Evolutionary conservation across 2,329 filamentous ascomycete genomes (phyloP).

Genomic region (Epichloe uncinata): DNA sequence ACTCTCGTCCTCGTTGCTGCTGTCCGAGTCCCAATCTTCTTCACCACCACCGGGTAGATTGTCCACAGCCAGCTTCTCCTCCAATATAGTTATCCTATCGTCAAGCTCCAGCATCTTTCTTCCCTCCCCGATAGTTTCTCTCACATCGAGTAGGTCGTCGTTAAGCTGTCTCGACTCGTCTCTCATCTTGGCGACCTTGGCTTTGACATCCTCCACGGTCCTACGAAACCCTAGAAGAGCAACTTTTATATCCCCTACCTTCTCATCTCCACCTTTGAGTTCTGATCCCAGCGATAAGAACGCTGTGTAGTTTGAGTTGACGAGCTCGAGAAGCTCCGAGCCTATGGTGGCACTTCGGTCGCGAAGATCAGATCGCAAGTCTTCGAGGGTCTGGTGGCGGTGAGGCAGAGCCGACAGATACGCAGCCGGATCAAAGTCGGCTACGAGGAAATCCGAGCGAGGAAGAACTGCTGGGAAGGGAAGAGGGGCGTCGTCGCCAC

Average conservation of each 20-base stretch:
- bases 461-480: conserved; percentile 81
- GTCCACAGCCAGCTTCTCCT: conserved; percentile 47
- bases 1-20: conserved; percentile 28
- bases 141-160: conserved; percentile 52
- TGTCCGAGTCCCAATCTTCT: conserved; percentile 16
- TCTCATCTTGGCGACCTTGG: conserved; percentile 48
- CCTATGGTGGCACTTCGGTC: conserved; percentile 67
- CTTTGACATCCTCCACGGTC: conserved; percentile 63
- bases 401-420: conserved; percentile 74
- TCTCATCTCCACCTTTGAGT: conserved; percentile 77
- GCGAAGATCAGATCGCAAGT: conserved; percentile 75
- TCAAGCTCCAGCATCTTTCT: conserved; percentile 54
- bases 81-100: conserved; percentile 47
- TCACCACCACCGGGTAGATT: conserved; percentile 15
- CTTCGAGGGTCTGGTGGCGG: conserved; percentile 91
- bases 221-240: conserved; percentile 75
- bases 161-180: conserved; percentile 49
- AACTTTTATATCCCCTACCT: conserved; percentile 78
- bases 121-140: conserved; percentile 47
- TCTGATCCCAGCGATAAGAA: conserved; percentile 76
- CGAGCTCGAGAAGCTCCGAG: conserved; percentile 80
- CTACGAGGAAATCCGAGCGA: conserved; percentile 66
- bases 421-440: conserved; percentile 61
- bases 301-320: conserved; percentile 88
- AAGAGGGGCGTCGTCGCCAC: conserved; percentile 54